Evolutionary conservation across 305 asterid genomes (phyloP).

Genomic region (Caryopteris hybrid): DNA sequence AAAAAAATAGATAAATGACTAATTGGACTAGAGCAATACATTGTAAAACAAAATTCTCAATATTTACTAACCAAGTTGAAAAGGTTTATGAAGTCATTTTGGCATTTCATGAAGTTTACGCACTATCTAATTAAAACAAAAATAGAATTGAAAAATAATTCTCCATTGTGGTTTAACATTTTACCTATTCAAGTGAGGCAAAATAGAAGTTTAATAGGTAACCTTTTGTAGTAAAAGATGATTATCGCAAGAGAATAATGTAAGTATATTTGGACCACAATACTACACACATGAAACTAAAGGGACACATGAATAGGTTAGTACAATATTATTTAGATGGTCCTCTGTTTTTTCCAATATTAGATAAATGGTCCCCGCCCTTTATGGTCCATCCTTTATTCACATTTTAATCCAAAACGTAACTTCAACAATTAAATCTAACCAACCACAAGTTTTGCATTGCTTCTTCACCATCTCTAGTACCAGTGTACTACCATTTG

Average conservation of each 20-base stretch:
- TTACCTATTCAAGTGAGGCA: constrained; percentile 20
- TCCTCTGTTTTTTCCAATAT: background rate
- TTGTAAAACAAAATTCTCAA: too few species aligned
- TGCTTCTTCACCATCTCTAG: too few species aligned
- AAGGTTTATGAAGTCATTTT: too few species aligned
- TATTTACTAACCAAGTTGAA: too few species aligned
- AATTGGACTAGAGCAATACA: too few species aligned
- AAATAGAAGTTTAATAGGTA: constrained; percentile 4
- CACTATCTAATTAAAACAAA: background rate
- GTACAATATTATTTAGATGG: constrained; percentile 7
- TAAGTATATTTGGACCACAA: constrained; percentile 16
- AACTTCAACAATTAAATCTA: background rate
- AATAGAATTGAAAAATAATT: background rate
- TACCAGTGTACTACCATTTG: too few species aligned
- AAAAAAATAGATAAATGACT: too few species aligned
- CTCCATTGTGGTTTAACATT: background rate
- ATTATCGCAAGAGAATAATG: background rate
- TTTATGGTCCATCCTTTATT: too few species aligned
- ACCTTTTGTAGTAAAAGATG: constrained; percentile 1
- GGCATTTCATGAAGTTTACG: background rate
- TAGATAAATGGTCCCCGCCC: background rate
- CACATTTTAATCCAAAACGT: background rate
- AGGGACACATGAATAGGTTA: constrained; percentile 8
- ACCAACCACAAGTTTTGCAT: too few species aligned
- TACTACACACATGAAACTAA: background rate